Conservation (phyloP, 2,329 filamentous ascomycete species). For the Aspergillus fumigatiaffinis region DNA sequence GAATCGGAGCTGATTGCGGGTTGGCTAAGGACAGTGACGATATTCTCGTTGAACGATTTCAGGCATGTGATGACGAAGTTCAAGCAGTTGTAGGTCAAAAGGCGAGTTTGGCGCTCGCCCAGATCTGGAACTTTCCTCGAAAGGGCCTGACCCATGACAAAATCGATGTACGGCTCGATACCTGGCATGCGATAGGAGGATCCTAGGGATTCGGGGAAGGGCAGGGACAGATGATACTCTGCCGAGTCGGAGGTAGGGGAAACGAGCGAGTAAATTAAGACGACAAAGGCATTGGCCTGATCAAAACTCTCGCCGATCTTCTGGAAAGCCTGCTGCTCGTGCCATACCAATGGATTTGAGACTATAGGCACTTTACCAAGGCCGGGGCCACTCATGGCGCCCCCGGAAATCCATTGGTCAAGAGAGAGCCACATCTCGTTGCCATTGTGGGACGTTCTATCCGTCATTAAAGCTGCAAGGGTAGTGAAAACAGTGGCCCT, state of each 20-base stretch:
- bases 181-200: conserved; percentile 74
- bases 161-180: conserved; percentile 90
- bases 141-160: conserved; percentile 76
- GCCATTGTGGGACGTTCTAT: conserved; percentile 65
- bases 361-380: conserved; percentile 45
- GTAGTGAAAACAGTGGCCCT: conserved; percentile 80
- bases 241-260: conserved; percentile 48
- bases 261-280: conserved; percentile 69
- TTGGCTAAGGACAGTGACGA: conserved; percentile 79
- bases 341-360: conserved; percentile 38
- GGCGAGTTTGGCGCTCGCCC: conserved; percentile 65
- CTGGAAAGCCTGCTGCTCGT: conserved; percentile 63
- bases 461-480: conserved; percentile 68
- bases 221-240: conserved; percentile 67
- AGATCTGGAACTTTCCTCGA: conserved; percentile 63
- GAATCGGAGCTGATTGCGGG: conserved; percentile 71
- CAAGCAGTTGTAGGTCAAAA: conserved; percentile 75
- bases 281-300: conserved; percentile 78
- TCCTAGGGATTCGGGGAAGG: conserved; percentile 84
- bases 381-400: conserved; percentile 33
- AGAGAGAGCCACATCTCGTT: conserved; percentile 74
- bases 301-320: conserved; percentile 77
- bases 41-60: conserved; percentile 86
- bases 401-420: conserved; percentile 73
- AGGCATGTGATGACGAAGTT: conserved; percentile 78